Conservation (phyloP, 805 yeast genomes). For the Hanseniaspora nectarophila region DNA sequence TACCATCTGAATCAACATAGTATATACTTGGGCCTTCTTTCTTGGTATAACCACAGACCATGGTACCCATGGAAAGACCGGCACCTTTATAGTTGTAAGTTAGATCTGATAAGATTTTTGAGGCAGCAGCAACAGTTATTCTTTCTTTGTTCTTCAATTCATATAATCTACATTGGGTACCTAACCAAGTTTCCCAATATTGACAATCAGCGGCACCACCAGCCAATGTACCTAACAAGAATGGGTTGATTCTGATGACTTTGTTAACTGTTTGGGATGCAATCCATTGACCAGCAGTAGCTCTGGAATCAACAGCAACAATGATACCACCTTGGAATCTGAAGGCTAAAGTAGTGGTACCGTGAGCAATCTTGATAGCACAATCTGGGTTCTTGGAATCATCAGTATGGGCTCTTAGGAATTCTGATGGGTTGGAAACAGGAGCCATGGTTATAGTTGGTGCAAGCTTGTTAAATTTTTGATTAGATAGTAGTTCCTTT, state of each 20-base stretch:
- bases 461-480: conserved; percentile 27
- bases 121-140: conserved; percentile 91
- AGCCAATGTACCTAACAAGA: conserved; percentile 93
- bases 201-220: conserved; percentile 99
- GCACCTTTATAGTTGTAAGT: conserved; percentile 91
- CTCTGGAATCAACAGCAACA: conserved; percentile 96
- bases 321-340: conserved; percentile 89
- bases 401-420: conserved; percentile 95
- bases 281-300: conserved; percentile 95
- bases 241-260: conserved; percentile 92
- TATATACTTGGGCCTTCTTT: conserved; percentile 92
- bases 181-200: conserved; percentile 98
- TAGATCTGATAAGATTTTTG: conserved; percentile 80
- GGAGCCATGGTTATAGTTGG: conserved; percentile 70
- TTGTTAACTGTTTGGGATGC: conserved; percentile 97
- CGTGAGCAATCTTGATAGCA: conserved; percentile 92
- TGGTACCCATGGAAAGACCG: conserved; percentile 98
- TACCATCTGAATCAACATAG: conserved; percentile 95
- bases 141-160: conserved; percentile 91
- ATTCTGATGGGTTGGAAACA: conserved; percentile 77
- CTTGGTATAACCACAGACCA: conserved; percentile 94
- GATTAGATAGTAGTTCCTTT: conserved; percentile 28
- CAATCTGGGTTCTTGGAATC: conserved; percentile 87
- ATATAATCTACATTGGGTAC: conserved; percentile 88
- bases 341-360: conserved; percentile 96